Evolutionary conservation across 1,139 yeast species (phyloP), one percentile per base, ranked within the genome.

Genomic region (Candida mesenterica): DNA sequence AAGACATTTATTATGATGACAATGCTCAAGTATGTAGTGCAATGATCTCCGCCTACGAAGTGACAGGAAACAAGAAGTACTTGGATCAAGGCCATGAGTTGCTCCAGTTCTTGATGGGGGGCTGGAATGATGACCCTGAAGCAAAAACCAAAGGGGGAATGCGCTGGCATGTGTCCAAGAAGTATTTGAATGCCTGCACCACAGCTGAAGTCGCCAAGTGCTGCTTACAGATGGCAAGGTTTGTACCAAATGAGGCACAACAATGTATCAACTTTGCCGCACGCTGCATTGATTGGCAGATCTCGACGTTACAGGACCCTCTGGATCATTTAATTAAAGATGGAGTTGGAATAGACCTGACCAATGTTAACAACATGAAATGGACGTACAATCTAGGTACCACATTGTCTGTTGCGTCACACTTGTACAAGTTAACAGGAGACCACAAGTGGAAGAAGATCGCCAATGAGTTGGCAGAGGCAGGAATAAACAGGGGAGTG

Each of bases 21-120:
- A 84, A 82, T 52, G 90, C 89, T 4, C 90, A 82, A 53, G 80
- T 81, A 12, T 82, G 85, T 14, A 70, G 82, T 47, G 83, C 83
- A 8, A 68, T 80, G 50, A 62, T 82, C 39, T 72, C 82, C 2
- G 86, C 87, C 1, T 82, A 77, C 50, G 88, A 82, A 49, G 87
- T 79, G 16, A 80, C 88, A 1, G 75, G 76, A 1, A 72, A 80
- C 44, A 62, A 62, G 45, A 61, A 62, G 33, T 78, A 65, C 50
- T 62, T 82, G 45, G 79, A 75, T 45, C 69, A 68, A 50, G 84
- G 80, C 5, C 65, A 77, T 36, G 85, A 77, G 47, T 63, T 79
- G 49, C 79, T 74, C 31, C 57, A 77, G 26, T 82, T 82, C 49
- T 60, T 82, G 45, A 76, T 80, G 78, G 79, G 82, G 4, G 89